These are phyloP conservation scores for Houttuynia cordata DNA, from an alignment of 164 flowering plant species.

Conservation along the genomic window DNA sequence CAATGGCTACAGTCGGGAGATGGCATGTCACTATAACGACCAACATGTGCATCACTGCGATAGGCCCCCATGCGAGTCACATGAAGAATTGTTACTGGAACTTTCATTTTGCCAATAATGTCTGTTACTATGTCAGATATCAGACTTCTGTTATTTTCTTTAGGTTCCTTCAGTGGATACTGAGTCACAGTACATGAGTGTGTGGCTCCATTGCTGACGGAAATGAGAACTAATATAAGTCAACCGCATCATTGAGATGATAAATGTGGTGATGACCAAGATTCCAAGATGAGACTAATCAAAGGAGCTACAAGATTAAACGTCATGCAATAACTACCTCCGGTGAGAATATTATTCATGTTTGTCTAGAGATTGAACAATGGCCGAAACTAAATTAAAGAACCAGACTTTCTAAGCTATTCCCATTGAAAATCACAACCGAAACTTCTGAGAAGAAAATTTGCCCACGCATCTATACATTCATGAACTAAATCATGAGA, in stretches of 20 bases:
- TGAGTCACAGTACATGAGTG: slow-evolving; percentile 42
- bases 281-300: no score
- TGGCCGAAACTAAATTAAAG: no score
- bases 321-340: no score
- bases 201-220: slow-evolving; percentile 25
- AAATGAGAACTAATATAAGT: not conserved
- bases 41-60: slow-evolving; percentile 43
- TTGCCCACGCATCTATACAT: no score
- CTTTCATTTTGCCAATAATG: slow-evolving; percentile 34
- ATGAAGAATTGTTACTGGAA: slow-evolving; percentile 47
- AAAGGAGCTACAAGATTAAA: no score
- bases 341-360: no score
- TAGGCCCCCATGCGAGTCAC: slow-evolving; percentile 62
- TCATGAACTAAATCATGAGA: no score
- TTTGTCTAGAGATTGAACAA: no score
- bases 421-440: no score
- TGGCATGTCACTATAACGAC: not conserved
- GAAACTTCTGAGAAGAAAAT: no score
- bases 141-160: slow-evolving; percentile 29
- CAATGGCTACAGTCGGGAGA: slow-evolving; percentile 83
- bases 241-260: not conserved
- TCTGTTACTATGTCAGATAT: slow-evolving; percentile 36
- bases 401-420: no score
- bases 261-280: not conserved
- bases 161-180: slow-evolving; percentile 27